Evolutionary conservation across 1,284 basidiomycete genomes (phyloP).

Genomic region (Retiboletus flavoniger): DNA sequence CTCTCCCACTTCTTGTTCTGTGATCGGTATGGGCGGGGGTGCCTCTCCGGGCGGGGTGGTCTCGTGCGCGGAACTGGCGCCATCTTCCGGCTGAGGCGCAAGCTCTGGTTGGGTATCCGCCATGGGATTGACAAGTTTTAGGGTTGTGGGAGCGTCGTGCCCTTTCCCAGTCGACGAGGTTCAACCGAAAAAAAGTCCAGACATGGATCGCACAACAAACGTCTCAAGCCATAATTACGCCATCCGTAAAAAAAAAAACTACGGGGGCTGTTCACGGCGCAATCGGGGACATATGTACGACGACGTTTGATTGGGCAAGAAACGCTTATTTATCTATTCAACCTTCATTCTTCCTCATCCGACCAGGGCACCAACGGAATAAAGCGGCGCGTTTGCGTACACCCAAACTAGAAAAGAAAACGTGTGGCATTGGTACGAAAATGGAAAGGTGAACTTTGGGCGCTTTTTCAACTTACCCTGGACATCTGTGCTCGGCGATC

Average conservation of each 20-base stretch:
- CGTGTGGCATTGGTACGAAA: neutral
- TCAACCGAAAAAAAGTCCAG: slow-evolving; percentile 1
- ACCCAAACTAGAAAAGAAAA: slow-evolving; percentile 23
- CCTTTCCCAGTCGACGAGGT: neutral
- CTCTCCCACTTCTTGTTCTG: slow-evolving; percentile 88
- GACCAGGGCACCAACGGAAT: slow-evolving; percentile 31
- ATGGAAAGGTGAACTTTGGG: neutral
- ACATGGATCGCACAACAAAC: slow-evolving; percentile 5
- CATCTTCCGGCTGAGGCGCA: slow-evolving; percentile 52
- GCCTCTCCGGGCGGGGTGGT: slow-evolving; percentile 43
- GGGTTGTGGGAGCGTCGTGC: neutral
- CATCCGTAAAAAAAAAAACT: neutral
- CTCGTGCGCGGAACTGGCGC: slow-evolving; percentile 40
- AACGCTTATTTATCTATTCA: slow-evolving; percentile 18
- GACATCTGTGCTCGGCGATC: slow-evolving; percentile 33
- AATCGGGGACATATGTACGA: slow-evolving; percentile 11
- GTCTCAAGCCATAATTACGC: neutral
- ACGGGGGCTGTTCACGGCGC: slow-evolving; percentile 13
- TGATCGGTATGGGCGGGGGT: slow-evolving; percentile 69
- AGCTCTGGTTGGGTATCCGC: slow-evolving; percentile 56
- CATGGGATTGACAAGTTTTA: slow-evolving; percentile 34
- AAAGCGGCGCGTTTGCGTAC: slow-evolving; percentile 30
- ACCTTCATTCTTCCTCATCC: slow-evolving; percentile 28
- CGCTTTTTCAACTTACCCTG: slow-evolving; percentile 18
- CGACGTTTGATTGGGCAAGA: slow-evolving; percentile 21